Percentiles rank a stretch among this genome's conserved stretches.
phyloP scores from a whole-genome alignment of 495 filamentous ascomycete species.

The Penicillium herquei region DNA sequence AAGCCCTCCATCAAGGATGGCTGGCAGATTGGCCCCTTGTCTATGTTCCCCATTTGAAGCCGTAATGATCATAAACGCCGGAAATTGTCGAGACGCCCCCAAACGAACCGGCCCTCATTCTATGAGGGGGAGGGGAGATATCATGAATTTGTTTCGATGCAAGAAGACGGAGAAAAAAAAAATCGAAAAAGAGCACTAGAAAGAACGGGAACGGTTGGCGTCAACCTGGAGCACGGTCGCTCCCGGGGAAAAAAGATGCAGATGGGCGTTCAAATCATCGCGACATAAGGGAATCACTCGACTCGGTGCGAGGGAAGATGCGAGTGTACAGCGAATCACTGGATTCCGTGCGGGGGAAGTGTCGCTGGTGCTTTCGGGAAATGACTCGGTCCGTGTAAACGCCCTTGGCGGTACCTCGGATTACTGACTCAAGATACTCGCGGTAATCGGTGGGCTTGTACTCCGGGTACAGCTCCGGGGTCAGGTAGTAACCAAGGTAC shows the following conservation, averaged over 20 bases:
- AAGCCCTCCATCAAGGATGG: conserved; percentile 2
- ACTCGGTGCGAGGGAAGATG: conserved; percentile 44
- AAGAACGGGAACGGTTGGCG: conserved; percentile 7
- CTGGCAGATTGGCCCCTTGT: conserved; percentile 13
- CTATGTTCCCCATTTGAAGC: conserved; percentile 17
- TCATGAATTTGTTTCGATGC: conserved; percentile 4
- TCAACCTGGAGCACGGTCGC: conserved; percentile 14
- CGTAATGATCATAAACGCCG: conserved; percentile 23
- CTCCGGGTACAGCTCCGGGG: conserved; percentile 57
- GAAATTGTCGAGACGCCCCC: conserved; percentile 18
- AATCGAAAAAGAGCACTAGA: not conserved
- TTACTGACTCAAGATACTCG: conserved; percentile 41
- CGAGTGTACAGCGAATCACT: conserved; percentile 44
- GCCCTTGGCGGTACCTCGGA: conserved; percentile 42
- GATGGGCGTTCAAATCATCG: conserved; percentile 23
- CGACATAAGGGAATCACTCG: conserved; percentile 45
- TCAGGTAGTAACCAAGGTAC: conserved; percentile 58
- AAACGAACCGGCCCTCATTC: conserved; percentile 17
- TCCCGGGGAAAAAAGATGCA: conserved; percentile 4
- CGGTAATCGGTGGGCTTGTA: conserved; percentile 41
- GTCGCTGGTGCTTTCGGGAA: conserved; percentile 42
- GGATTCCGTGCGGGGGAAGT: conserved; percentile 45
- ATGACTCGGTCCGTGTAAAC: conserved; percentile 45
- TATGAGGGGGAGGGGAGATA: conserved; percentile 11
- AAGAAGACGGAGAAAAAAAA: not conserved